Conservation (phyloP, 192 early-diverging fungal genomes). For the Lobosporangium transversale region DNA sequence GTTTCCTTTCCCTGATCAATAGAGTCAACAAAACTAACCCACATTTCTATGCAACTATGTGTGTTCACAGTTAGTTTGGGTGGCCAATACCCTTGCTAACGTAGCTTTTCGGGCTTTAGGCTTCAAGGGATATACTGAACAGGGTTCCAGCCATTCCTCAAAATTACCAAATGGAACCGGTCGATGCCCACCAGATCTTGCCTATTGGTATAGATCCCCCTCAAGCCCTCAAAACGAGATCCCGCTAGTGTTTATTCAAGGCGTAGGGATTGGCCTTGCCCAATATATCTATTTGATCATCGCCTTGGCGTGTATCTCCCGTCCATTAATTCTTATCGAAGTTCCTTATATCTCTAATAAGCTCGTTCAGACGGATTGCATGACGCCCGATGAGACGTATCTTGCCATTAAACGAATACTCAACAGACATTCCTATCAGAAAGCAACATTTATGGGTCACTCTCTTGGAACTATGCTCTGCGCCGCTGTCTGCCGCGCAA, state of each 20-base stretch:
- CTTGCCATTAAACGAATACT: constrained; percentile 67
- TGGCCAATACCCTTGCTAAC: neutral
- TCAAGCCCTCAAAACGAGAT: constrained; percentile 35
- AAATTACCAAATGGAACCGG: no score
- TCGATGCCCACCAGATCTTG: constrained; percentile 19
- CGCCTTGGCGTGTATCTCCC: constrained; percentile 52
- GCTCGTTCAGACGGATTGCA: constrained; percentile 60
- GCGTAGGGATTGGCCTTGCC: constrained; percentile 69
- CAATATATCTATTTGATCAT: constrained; percentile 64
- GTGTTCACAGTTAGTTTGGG: neutral
- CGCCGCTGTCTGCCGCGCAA: constrained; percentile 68
- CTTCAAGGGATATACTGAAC: neutral
- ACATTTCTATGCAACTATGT: no score
- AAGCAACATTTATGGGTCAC: constrained; percentile 75
- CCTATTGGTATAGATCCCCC: constrained; percentile 36
- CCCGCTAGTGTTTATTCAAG: constrained; percentile 78
- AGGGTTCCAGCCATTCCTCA: no score
- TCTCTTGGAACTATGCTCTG: constrained; percentile 70
- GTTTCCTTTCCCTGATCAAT: neutral
- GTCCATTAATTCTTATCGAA: constrained; percentile 65
- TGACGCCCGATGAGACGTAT: constrained; percentile 64
- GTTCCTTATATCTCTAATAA: constrained; percentile 75
- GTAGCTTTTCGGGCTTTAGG: neutral
- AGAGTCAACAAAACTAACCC: no score
- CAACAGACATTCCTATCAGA: constrained; percentile 53